phyloP scores from a whole-genome alignment of 176 grass and related monocot species.

The Zizania latifolia region DNA sequence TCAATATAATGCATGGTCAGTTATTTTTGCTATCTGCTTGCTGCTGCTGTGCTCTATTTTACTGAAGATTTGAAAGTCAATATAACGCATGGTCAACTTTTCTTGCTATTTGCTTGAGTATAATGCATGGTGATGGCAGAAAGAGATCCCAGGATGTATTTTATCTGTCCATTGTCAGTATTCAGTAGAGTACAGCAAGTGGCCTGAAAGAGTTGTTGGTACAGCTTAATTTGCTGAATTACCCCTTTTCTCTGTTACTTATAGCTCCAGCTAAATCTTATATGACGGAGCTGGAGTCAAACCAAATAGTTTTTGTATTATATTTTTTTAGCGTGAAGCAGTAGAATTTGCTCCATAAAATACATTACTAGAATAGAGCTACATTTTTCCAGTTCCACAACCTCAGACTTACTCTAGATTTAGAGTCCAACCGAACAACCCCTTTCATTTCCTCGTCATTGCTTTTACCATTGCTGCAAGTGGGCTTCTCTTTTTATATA shows the following conservation, averaged over 20 bases:
- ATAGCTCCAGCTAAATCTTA: too few species aligned
- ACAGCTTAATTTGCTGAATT: not conserved
- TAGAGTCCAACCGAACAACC: too few species aligned
- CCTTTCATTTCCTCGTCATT: not conserved
- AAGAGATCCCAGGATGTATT: not conserved
- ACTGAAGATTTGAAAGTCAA: not conserved
- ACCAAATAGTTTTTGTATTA: too few species aligned
- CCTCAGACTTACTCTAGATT: too few species aligned
- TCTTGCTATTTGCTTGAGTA: too few species aligned
- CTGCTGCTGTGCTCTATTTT: not conserved
- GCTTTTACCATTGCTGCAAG: constrained; percentile 11
- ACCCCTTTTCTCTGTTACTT: not conserved
- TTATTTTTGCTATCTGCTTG: too few species aligned
- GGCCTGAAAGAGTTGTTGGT: not conserved
- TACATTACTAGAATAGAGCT: too few species aligned
- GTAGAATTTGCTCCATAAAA: too few species aligned
- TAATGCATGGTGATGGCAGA: not conserved
- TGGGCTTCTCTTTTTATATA: not conserved
- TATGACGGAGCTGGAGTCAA: too few species aligned
- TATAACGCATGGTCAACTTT: not conserved
- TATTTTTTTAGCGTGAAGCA: too few species aligned
- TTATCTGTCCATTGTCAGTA: constrained; percentile 4
- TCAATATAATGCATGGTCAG: not conserved
- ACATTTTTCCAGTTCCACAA: too few species aligned
- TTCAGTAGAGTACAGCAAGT: not conserved